Conservation (phyloP, 306 rosid species). For the Dryas octopetala region DNA sequence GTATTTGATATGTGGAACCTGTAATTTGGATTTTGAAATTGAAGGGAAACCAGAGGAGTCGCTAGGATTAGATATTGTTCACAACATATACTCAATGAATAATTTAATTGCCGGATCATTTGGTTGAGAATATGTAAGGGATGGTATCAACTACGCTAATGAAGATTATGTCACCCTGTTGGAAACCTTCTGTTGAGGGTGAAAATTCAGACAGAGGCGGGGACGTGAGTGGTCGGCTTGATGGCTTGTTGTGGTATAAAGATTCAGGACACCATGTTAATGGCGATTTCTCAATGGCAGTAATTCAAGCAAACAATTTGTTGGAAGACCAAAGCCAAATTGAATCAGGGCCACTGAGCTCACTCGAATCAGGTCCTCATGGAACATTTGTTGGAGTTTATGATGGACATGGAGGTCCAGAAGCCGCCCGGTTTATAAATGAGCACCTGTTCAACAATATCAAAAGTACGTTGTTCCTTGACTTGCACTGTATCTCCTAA, state of each 20-base stretch:
- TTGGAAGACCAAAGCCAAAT: constrained; percentile 95
- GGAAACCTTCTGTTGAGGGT: constrained; percentile 56
- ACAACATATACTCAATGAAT: constrained; percentile 37
- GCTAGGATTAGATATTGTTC: constrained; percentile 34
- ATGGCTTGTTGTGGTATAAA: constrained; percentile 85
- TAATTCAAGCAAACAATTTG: constrained; percentile 86
- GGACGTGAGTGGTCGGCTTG: constrained; percentile 59
- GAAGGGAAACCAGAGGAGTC: constrained; percentile 43
- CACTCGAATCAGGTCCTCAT: constrained; percentile 44
- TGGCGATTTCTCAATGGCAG: constrained; percentile 97
- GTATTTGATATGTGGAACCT: constrained; percentile 57
- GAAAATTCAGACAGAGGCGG: constrained; percentile 56
- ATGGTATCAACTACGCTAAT: constrained; percentile 72
- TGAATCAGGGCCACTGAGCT: constrained; percentile 84
- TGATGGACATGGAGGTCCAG: constrained; percentile 99
- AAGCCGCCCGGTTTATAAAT: constrained; percentile 72
- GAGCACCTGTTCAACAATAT: constrained; percentile 63
- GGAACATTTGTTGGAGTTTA: constrained; percentile 92
- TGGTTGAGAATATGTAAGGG: constrained; percentile 83
- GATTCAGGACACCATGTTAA: constrained; percentile 67
- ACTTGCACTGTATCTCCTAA: constrained; percentile 1
- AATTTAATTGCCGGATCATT: constrained; percentile 53
- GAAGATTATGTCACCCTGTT: constrained; percentile 76
- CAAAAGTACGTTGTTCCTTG: constrained; percentile 56
- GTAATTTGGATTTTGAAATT: constrained; percentile 42